A percentile compares a stretch with the other conserved stretches of the same genome.
phyloP scores from a whole-genome alignment of 1,284 basidiomycete genomes.

The Peniophora sp. region DNA sequence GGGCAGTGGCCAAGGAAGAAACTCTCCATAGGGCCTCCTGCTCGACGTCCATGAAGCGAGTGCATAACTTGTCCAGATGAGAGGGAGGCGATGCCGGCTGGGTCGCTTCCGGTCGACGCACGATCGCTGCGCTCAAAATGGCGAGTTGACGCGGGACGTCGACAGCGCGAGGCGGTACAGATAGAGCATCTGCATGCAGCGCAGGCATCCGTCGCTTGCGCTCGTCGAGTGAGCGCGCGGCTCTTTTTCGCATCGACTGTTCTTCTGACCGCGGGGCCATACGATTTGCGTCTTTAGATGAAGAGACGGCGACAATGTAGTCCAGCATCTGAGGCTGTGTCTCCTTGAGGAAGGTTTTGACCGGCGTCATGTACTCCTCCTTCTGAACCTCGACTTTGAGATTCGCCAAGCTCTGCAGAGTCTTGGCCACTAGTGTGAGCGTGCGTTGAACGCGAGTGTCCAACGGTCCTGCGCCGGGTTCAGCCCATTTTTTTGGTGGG shows the following conservation, averaged over 20 bases:
- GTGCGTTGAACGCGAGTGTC: slow-evolving; percentile 59
- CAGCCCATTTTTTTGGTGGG: no score
- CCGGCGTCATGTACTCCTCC: slow-evolving; percentile 65
- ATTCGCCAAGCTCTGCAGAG: slow-evolving; percentile 75
- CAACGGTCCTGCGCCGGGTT: slow-evolving; percentile 47
- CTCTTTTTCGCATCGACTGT: slow-evolving; percentile 40
- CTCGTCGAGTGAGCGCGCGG: slow-evolving; percentile 47
- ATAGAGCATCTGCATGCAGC: slow-evolving; percentile 61
- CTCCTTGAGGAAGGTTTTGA: slow-evolving; percentile 56
- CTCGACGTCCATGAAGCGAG: slow-evolving; percentile 36
- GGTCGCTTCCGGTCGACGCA: slow-evolving; percentile 40
- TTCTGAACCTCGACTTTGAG: slow-evolving; percentile 65
- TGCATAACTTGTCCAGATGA: slow-evolving; percentile 38
- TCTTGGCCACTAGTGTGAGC: slow-evolving; percentile 71
- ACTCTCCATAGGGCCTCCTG: slow-evolving; percentile 59
- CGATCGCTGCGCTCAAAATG: slow-evolving; percentile 63
- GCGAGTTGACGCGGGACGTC: slow-evolving; percentile 70
- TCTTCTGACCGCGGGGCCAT: slow-evolving; percentile 26
- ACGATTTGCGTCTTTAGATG: slow-evolving; percentile 31
- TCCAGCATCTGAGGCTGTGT: slow-evolving; percentile 64
- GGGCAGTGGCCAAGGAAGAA: slow-evolving; percentile 40
- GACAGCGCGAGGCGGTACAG: slow-evolving; percentile 57
- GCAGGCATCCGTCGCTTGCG: slow-evolving; percentile 43
- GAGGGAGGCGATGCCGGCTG: slow-evolving; percentile 12
- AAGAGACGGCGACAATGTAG: slow-evolving; percentile 66